phyloP scores from a whole-genome alignment of 148 eudicot species.

The Oxyria digyna region DNA sequence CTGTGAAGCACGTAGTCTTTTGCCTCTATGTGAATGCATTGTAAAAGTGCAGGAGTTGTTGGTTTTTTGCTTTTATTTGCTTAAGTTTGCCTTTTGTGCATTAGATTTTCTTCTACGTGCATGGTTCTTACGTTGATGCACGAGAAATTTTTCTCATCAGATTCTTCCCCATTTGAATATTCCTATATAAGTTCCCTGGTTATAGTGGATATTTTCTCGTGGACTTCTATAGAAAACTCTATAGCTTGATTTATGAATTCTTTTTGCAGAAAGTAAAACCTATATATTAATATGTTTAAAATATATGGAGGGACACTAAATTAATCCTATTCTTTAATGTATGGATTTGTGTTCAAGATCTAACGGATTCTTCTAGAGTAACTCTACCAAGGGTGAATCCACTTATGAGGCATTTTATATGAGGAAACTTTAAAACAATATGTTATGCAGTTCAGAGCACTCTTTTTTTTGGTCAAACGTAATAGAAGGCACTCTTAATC shows the following conservation, averaged over 20 bases:
- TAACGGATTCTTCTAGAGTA: not conserved
- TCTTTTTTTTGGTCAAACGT: not conserved
- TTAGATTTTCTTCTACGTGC: too few relatives aligned
- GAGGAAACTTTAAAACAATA: not conserved
- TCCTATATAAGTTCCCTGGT: not conserved
- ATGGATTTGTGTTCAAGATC: not conserved
- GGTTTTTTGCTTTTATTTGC: too few relatives aligned
- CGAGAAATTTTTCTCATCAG: too few relatives aligned
- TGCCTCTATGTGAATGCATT: too few relatives aligned
- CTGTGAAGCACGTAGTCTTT: too few relatives aligned
- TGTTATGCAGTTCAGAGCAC: not conserved
- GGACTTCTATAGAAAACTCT: not conserved
- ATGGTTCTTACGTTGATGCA: too few relatives aligned
- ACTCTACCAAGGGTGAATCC: not conserved
- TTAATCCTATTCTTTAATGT: too few relatives aligned
- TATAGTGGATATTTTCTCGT: not conserved
- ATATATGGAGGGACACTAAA: too few relatives aligned
- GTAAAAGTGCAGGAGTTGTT: too few relatives aligned
- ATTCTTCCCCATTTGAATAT: not conserved
- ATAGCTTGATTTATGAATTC: not conserved
- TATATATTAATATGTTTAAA: too few relatives aligned
- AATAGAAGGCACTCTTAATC: not conserved
- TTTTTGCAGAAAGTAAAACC: too few relatives aligned
- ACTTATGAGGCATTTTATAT: not conserved
- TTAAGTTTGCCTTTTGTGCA: too few relatives aligned